Evolutionary conservation across 495 filamentous ascomycete genomes (phyloP), one percentile per base, ranked within the genome.

Genomic region (Durotheca rogersii): DNA sequence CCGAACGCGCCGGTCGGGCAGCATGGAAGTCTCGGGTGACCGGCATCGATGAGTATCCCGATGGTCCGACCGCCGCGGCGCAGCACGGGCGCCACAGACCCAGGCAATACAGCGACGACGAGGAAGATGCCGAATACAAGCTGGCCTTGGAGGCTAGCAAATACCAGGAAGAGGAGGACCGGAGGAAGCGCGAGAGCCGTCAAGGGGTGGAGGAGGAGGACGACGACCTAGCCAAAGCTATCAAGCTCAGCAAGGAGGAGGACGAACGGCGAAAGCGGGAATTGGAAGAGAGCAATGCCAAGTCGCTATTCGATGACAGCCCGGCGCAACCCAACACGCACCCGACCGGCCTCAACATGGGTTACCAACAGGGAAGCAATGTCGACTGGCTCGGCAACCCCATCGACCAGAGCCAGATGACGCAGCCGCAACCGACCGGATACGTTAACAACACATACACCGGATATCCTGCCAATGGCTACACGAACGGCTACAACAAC

Each of bases 301-400:
- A 84, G 11, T 83, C 88, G 23, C 75, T 99, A 30, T 97, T 99
- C 60, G 92, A 96, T 58, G 88, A 93, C 61, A 81, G 83, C 15
- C 84, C 87, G 11, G 66, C 77, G 5, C 77, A 80, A 52, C 76
- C 72, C 20, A 65, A 68, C 10, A 82, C 82, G 50, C 79, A 95
- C 72, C 81, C 82, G 20, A 95, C 90, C 6, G 87, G 87, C 2
- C 90, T 86, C 72, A 96, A 96, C 67, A 91, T 95, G 69, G 90
- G 92, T 31, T 99, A 97, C 62, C 89, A 96, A 70, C 94, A 99
- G 69, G 91, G 95, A 60, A 81, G 82, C 46, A 87, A 88, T 6
- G 94, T 99, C 19, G 94, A 99, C 67, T 96, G 91, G 83, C 90
- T 89, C 50, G 94, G 92, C 18, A 99, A 99, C 70, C 89, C 89